A percentile compares a stretch with the other conserved stretches of the same genome.
phyloP scores from a whole-genome alignment of 257 asterid genomes.

The Gentiana macrophylla region DNA sequence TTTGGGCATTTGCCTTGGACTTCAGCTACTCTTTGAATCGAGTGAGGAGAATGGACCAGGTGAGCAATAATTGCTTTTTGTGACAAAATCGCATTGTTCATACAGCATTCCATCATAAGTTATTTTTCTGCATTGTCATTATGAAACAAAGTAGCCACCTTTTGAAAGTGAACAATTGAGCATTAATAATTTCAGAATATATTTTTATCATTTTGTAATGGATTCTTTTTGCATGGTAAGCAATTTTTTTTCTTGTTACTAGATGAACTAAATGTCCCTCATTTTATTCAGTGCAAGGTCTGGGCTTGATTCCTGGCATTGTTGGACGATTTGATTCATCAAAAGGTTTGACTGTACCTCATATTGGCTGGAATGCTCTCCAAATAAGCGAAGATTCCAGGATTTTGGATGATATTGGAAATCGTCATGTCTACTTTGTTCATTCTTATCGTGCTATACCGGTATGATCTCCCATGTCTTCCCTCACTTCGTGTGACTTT shows the following conservation, averaged over 20 bases:
- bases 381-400: constrained; percentile 42
- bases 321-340: constrained; percentile 93
- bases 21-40: constrained; percentile 94
- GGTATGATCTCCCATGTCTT: constrained; percentile 30
- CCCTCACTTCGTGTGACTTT: constrained; percentile 1
- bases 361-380: constrained; percentile 96
- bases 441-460: constrained; percentile 92
- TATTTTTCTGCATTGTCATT: too few species aligned
- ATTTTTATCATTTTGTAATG: too few species aligned
- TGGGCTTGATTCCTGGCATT: constrained; percentile 88
- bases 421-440: constrained; percentile 86
- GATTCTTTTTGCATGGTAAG: background rate
- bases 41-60: constrained; percentile 97
- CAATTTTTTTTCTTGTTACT: constrained; percentile 2
- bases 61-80: constrained; percentile 9
- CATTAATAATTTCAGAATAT: too few species aligned
- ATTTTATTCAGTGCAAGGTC: constrained; percentile 68
- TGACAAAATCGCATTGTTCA: too few species aligned
- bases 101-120: too few species aligned
- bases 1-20: constrained; percentile 94
- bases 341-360: constrained; percentile 76
- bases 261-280: constrained; percentile 9
- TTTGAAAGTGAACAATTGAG: too few species aligned
- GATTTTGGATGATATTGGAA: constrained; percentile 73
- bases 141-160: too few species aligned